phyloP scores from a whole-genome alignment of 2,329 filamentous ascomycete genomes.

The Trichoderma oligosporum region DNA sequence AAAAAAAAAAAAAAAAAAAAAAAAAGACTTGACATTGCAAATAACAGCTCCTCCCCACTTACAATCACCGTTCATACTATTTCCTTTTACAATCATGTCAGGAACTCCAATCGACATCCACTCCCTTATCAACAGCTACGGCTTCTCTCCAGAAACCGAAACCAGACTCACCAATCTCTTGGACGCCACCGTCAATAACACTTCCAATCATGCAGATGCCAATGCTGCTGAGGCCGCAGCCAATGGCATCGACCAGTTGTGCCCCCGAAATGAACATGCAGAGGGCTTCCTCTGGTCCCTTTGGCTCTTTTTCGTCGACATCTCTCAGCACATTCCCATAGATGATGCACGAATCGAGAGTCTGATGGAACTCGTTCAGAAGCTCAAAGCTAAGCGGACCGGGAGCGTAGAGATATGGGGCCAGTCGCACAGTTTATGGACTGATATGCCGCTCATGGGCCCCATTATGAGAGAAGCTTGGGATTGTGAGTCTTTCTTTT shows the following conservation, averaged over 20 bases:
- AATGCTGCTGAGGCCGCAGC: conserved; percentile 26
- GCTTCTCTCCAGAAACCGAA: background rate
- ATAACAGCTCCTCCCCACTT: too few species aligned
- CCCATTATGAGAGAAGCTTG: conserved; percentile 31
- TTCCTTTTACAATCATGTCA: background rate
- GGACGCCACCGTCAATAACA: conserved; percentile 26
- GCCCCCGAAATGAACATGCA: conserved; percentile 21
- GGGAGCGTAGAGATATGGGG: conserved; percentile 30
- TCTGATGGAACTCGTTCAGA: conserved; percentile 24
- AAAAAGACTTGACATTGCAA: too few species aligned
- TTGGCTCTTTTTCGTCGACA: conserved; percentile 28
- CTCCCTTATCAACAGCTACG: background rate
- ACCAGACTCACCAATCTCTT: conserved; percentile 22
- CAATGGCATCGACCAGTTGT: conserved; percentile 28
- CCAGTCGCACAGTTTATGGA: conserved; percentile 28
- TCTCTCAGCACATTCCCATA: conserved; percentile 28
- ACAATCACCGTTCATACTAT: background rate
- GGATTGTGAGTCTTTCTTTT: conserved; percentile 27
- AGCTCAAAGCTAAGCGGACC: conserved; percentile 25
- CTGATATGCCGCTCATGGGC: conserved; percentile 31
- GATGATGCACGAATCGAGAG: conserved; percentile 27
- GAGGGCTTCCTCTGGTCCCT: conserved; percentile 31
- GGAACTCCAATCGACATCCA: background rate
- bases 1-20: too few species aligned
- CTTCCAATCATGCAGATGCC: conserved; percentile 13